Evolutionary conservation across 2,329 filamentous ascomycete genomes (phyloP), one percentile per base, ranked within the genome.

Genomic region (Hypoxylon sp.): DNA sequence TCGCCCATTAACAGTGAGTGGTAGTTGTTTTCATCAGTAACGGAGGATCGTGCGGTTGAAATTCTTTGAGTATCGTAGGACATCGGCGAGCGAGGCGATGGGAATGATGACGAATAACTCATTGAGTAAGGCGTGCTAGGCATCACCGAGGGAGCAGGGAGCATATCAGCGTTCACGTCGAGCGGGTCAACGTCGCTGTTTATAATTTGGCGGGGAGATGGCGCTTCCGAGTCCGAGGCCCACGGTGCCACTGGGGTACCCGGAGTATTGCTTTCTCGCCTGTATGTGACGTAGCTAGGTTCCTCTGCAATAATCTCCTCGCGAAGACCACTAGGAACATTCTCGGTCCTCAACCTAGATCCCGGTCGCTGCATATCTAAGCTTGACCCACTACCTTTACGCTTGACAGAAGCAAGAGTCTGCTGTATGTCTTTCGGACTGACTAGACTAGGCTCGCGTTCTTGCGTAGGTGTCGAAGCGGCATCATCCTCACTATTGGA

Each of bases 11-110:
- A 83, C 32, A 92, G 82, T 2, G 91, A 93, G 64, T 90, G 89
- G 76, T 92, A 91, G 39, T 85, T 88, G 63, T 89, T 90, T 70
- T 91, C 91, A 68, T 94, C 92, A 0, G 88, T 87, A 47, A 91
- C 83, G 0, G 92, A 94, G 1, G 92, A 94, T 5, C 91, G 89
- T 2, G 92, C 90, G 1, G 92, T 94, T 5, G 91, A 92, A 29
- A 93, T 87, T 19, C 91, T 87, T 58, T 92, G 90, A 0, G 88
- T 88, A 69, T 94, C 92, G 61, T 92, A 89, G 3, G 88, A 90
- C 79, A 92, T 83, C 64, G 89, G 84, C 66, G 91, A 87, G 58
- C 91, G 87, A 0, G 92, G 92, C 4, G 92, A 93, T 0, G 91
- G 86, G 75, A 90, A 86, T 0, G 92, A 92, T 0, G 92, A 88